Evolutionary conservation across 1,284 basidiomycete species (phyloP), one percentile per base, ranked within the genome.

Genomic region (Heliocybe sulcata): DNA sequence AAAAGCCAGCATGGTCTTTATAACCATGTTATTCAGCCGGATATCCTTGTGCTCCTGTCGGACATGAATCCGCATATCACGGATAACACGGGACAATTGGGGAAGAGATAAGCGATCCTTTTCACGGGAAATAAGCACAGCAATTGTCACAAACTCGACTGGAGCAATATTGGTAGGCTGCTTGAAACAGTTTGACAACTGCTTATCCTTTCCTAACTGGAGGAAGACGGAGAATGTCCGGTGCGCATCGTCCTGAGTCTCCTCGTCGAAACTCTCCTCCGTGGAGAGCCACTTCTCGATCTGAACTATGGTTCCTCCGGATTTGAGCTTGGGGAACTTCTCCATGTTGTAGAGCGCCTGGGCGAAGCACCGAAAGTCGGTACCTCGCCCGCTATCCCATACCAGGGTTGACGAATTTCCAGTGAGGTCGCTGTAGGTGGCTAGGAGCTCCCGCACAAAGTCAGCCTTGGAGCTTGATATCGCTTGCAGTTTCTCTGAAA

Each of bases 401-500:
- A 80, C 77, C 19, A 88, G 70, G 1, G 57, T 53, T 0, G 67
- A 63, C 0, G 69, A 65, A 2, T 85, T 69, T 0, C 70, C 63
- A 12, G 66, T 69, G 2, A 71, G 12, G 10, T 71, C 65, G 50
- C 68, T 67, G 60, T 77, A 81, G n/a, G 67, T 64, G 1, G 65
- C 60, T 51, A 77, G 71, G 2, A 88, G 60, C 11, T 72, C 68
- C 26, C 83, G 79, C 26, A 86, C 68, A 58, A 87, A 81, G 1
- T 67, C 55, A 1, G 81, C 71, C 54, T 80, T 77, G 0, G 75
- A 74, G 0, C 78, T 77, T 52, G 69, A 77, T 58, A 80, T 72
- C 0, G 86, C 83, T 60, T 85, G 82, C 8, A 90, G 73, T 66
- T 84, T 87, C 65, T 89, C 85, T 72, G 58, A 19, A n/a, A 31